These are phyloP conservation scores for Malassezia equina DNA, from an alignment of 1,284 basidiomycete genomes.

Conservation along the genomic window DNA sequence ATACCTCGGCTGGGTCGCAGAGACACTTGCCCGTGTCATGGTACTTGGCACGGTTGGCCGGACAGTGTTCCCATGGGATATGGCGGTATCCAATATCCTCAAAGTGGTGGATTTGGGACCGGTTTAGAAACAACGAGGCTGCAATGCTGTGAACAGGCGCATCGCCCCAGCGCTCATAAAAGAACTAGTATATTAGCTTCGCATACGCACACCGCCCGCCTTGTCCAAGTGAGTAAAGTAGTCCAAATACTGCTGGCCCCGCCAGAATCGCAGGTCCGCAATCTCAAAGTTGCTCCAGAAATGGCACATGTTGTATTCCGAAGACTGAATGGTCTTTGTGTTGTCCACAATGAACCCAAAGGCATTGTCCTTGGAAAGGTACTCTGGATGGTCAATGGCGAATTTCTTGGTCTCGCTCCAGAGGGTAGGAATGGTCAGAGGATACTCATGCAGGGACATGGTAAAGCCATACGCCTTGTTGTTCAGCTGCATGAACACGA, in stretches of 20 bases:
- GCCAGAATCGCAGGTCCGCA: slow-evolving; percentile 63
- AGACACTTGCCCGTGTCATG: slow-evolving; percentile 39
- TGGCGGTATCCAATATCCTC: slow-evolving; percentile 43
- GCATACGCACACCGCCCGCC: slow-evolving; percentile 55
- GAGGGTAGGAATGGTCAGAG: slow-evolving; percentile 65
- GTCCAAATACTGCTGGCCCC: slow-evolving; percentile 62
- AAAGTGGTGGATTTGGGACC: slow-evolving; percentile 32
- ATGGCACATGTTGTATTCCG: slow-evolving; percentile 61
- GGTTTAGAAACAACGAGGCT: slow-evolving; percentile 31
- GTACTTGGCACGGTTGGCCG: slow-evolving; percentile 29
- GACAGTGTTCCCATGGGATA: slow-evolving; percentile 35
- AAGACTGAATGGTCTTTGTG: slow-evolving; percentile 56
- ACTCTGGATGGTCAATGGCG: slow-evolving; percentile 58
- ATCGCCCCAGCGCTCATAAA: slow-evolving; percentile 64
- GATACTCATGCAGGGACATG: slow-evolving; percentile 66
- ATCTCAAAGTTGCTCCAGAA: slow-evolving; percentile 62
- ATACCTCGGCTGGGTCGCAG: slow-evolving; percentile 30
- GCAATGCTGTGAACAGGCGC: slow-evolving; percentile 54
- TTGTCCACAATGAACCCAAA: slow-evolving; percentile 68
- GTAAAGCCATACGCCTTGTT: slow-evolving; percentile 65
- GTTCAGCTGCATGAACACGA: slow-evolving; percentile 71
- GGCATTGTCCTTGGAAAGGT: slow-evolving; percentile 61
- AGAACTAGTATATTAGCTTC: slow-evolving; percentile 20
- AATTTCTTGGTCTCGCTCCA: slow-evolving; percentile 66
- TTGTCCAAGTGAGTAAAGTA: slow-evolving; percentile 69